Percentiles rank a stretch among this genome's conserved stretches.
phyloP scores from a whole-genome alignment of 164 flowering plant species.

The Tetracentron sinense region DNA sequence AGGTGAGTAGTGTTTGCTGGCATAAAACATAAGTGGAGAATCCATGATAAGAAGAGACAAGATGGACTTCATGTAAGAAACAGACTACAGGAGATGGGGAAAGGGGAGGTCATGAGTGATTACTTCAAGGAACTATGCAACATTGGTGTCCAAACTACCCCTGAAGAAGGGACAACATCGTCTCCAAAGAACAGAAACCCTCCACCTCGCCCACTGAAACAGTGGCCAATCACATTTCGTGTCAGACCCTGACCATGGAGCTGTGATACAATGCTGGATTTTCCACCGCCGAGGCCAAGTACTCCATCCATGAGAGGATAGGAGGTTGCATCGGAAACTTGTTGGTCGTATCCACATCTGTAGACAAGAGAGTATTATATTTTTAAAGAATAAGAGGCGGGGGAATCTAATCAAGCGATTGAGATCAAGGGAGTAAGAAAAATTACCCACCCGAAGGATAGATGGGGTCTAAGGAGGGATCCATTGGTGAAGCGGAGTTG shows the following conservation, averaged over 20 bases:
- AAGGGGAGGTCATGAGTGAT: too few relatives aligned
- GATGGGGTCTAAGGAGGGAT: slow-evolving; percentile 33
- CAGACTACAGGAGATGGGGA: not conserved
- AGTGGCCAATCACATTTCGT: slow-evolving; percentile 77
- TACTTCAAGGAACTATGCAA: slow-evolving; percentile 39
- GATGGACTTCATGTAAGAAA: slow-evolving; percentile 3
- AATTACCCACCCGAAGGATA: slow-evolving; percentile 57
- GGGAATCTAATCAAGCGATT: not conserved
- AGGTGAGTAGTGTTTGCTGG: slow-evolving; percentile 73
- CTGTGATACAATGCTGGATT: slow-evolving; percentile 67
- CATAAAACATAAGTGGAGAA: not conserved
- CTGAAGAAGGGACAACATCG: slow-evolving; percentile 54
- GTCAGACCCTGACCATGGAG: slow-evolving; percentile 54
- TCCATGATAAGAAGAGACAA: not conserved
- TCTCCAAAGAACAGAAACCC: slow-evolving; percentile 88
- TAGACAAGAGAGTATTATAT: slow-evolving; percentile 8
- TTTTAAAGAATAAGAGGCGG: too few relatives aligned
- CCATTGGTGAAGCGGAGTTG: slow-evolving; percentile 54
- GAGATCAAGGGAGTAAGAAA: not conserved
- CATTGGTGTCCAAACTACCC: slow-evolving; percentile 72
- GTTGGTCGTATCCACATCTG: slow-evolving; percentile 95
- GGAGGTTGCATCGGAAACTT: slow-evolving; percentile 36
- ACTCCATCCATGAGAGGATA: slow-evolving; percentile 70
- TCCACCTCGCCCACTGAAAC: slow-evolving; percentile 63
- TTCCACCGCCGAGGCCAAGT: slow-evolving; percentile 84